Evolutionary conservation across 2,329 filamentous ascomycete species (phyloP).

Genomic region (Parasarocladium wereldwijsianum): DNA sequence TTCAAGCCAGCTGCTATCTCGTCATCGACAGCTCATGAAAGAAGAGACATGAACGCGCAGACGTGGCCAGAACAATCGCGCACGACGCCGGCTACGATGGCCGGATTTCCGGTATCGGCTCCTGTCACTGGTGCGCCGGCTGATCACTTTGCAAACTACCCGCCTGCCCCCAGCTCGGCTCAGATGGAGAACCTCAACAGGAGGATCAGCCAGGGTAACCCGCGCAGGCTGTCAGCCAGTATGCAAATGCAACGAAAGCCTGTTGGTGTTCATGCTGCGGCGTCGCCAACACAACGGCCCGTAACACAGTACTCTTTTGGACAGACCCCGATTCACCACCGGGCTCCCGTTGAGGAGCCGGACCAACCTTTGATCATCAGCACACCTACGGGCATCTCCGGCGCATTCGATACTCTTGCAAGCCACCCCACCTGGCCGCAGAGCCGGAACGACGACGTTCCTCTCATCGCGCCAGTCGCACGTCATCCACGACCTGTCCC

Average conservation of each 20-base stretch:
- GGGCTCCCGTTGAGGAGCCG: conserved; percentile 11
- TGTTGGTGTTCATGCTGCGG: conserved; percentile 16
- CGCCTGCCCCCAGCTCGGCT: conserved; percentile 22
- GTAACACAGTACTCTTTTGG: conserved; percentile 9
- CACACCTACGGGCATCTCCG: conserved; percentile 39
- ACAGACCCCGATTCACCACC: conserved; percentile 10
- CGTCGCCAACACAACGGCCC: neutral
- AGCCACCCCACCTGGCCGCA: conserved; percentile 13
- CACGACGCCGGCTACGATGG: too few relatives aligned
- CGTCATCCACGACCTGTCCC: conserved; percentile 29
- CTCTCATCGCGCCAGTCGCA: conserved; percentile 37
- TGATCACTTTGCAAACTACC: conserved; percentile 20
- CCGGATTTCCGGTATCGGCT: conserved; percentile 26
- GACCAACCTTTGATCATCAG: conserved; percentile 47
- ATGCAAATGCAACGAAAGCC: conserved; percentile 26
- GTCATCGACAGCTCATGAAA: conserved; percentile 9
- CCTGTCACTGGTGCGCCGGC: conserved; percentile 17
- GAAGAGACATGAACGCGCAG: conserved; percentile 18
- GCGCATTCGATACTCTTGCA: conserved; percentile 32
- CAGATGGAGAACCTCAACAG: conserved; percentile 23
- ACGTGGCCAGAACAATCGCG: conserved; percentile 42
- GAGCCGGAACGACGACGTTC: conserved; percentile 20
- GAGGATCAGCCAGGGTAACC: conserved; percentile 21
- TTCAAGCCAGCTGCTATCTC: neutral
- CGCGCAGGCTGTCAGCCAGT: conserved; percentile 27